Conservation (phyloP, 2,329 filamentous ascomycete genomes). For the Fusarium nelsonii region DNA sequence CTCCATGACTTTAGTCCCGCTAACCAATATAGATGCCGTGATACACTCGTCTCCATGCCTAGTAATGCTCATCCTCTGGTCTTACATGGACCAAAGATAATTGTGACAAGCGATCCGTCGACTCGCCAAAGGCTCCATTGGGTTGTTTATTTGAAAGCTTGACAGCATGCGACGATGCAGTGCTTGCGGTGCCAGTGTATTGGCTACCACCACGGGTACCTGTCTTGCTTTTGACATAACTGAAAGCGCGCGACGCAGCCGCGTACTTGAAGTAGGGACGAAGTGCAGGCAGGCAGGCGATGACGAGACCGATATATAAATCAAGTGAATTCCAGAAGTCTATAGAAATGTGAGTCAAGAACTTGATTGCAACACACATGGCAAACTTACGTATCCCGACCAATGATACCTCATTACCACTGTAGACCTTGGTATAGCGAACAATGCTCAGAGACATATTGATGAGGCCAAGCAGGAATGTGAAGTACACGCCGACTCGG, state of each 20-base stretch:
- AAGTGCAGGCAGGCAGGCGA: conserved; percentile 24
- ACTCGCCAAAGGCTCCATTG: background rate
- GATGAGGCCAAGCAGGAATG: conserved; percentile 28
- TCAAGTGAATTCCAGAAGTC: conserved; percentile 30
- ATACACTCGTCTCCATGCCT: background rate
- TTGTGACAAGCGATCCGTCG: background rate
- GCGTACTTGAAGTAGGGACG: conserved; percentile 35
- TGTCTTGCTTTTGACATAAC: conserved; percentile 13
- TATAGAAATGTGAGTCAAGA: background rate
- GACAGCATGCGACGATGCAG: background rate
- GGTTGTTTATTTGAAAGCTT: background rate
- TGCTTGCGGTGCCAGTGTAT: background rate
- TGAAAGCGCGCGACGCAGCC: conserved; percentile 26
- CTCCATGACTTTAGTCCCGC: background rate
- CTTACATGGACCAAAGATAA: background rate
- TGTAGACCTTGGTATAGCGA: conserved; percentile 22
- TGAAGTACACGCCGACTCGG: conserved; percentile 12
- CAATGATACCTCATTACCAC: background rate
- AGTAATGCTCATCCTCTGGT: background rate
- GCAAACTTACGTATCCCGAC: background rate
- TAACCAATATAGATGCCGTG: background rate
- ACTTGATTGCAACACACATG: accelerated
- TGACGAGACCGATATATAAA: conserved; percentile 23
- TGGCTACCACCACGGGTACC: background rate
- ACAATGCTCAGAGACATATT: conserved; percentile 20